phyloP scores from a whole-genome alignment of 768 basidiomycete species.

The Boletus coccyginus region DNA sequence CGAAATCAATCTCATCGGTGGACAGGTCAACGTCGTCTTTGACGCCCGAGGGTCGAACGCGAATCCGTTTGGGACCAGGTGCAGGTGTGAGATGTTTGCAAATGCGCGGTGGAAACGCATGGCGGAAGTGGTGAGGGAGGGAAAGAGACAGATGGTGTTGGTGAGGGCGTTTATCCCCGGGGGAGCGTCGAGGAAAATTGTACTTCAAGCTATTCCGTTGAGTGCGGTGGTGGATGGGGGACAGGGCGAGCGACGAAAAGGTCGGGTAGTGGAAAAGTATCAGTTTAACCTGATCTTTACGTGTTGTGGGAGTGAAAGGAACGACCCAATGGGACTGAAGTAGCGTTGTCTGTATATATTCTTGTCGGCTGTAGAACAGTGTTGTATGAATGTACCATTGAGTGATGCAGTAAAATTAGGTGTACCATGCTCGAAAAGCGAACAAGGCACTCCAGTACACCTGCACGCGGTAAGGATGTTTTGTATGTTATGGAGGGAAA shows the following conservation, averaged over 20 bases:
- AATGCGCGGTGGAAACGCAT: conserved; percentile 25
- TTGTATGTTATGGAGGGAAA: too few species aligned
- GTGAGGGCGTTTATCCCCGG: conserved; percentile 29
- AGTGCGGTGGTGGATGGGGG: conserved; percentile 7
- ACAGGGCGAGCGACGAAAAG: background rate
- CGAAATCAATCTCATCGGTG: conserved; percentile 24
- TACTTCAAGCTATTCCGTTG: conserved; percentile 27
- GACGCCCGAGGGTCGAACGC: conserved; percentile 19
- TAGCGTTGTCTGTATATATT: background rate
- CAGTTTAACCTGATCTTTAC: conserved; percentile 26
- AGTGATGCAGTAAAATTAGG: too few species aligned
- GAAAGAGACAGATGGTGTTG: conserved; percentile 15
- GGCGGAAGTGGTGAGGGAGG: conserved; percentile 13
- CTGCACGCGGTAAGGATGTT: too few species aligned
- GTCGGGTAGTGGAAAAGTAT: conserved; percentile 7
- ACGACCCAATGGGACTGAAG: background rate
- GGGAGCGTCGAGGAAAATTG: conserved; percentile 25
- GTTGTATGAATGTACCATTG: too few species aligned
- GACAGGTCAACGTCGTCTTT: conserved; percentile 12
- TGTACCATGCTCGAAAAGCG: too few species aligned
- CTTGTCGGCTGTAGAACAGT: background rate
- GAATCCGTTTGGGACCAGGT: conserved; percentile 26
- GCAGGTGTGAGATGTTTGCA: conserved; percentile 22
- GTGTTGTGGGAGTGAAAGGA: conserved; percentile 14
- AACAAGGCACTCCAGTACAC: too few species aligned